Percentiles rank a stretch among this genome's conserved stretches.
Evolutionary conservation across 345 rosid genomes (phyloP).

Genomic region (Hibiscus trionum): DNA sequence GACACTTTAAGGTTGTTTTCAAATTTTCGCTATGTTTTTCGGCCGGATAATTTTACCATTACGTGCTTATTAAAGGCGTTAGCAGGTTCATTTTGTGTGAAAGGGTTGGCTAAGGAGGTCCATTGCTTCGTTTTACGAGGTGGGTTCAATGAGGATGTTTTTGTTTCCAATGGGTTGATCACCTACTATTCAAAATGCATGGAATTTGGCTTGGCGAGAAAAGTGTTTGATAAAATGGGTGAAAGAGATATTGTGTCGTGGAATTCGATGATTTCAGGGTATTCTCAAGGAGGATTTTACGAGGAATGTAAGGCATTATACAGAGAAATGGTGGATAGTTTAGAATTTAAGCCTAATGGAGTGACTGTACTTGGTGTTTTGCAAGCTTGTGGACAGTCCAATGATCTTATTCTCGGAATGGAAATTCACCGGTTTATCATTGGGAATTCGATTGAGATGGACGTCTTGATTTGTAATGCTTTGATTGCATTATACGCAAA

Average conservation of each 20-base stretch:
- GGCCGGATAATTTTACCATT: constrained; percentile 50
- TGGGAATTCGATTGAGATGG: constrained; percentile 40
- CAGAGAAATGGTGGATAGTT: constrained; percentile 39
- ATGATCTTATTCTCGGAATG: constrained; percentile 63
- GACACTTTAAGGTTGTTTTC: constrained; percentile 49
- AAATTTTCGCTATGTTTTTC: constrained; percentile 4
- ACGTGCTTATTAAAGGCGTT: constrained; percentile 58
- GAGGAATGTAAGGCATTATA: constrained; percentile 61
- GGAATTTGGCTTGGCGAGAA: constrained; percentile 36
- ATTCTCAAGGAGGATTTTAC: constrained; percentile 61
- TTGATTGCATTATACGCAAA: constrained; percentile 67
- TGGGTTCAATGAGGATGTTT: constrained; percentile 46
- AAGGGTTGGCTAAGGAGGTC: constrained; percentile 42
- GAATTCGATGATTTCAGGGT: constrained; percentile 84
- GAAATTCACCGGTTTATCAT: constrained; percentile 49
- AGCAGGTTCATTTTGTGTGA: constrained; percentile 27
- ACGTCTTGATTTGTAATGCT: constrained; percentile 54
- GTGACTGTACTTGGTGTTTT: constrained; percentile 53
- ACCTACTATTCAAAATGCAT: constrained; percentile 54
- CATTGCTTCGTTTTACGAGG: constrained; percentile 47
- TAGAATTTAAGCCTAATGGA: constrained; percentile 47
- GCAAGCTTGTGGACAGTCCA: constrained; percentile 72
- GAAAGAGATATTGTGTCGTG: constrained; percentile 68
- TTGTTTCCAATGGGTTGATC: constrained; percentile 60
- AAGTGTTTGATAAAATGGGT: constrained; percentile 51